These are phyloP conservation scores for Fusarium dimerum DNA, from an alignment of 2,329 filamentous ascomycete species.

Conservation along the genomic window DNA sequence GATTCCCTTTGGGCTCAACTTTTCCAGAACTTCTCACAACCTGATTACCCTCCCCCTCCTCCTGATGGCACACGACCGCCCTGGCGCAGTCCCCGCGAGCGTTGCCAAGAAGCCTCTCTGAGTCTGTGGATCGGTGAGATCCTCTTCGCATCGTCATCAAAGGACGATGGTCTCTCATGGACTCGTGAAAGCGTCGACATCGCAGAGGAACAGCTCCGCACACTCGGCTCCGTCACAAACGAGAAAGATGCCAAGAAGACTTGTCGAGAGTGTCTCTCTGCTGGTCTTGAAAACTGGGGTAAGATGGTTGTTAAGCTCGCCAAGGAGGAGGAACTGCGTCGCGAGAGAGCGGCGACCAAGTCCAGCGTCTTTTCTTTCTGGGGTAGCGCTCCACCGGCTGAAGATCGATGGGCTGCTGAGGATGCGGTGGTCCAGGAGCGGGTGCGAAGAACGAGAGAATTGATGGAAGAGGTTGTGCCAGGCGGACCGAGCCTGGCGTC, in stretches of 20 bases:
- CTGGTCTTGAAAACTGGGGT: conserved; percentile 80
- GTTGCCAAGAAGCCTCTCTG: conserved; percentile 82
- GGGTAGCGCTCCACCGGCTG: conserved; percentile 35
- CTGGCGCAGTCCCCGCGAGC: conserved; percentile 61
- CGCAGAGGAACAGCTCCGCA: conserved; percentile 68
- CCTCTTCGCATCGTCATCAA: conserved; percentile 65
- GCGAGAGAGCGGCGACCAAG: conserved; percentile 34
- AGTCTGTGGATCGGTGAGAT: conserved; percentile 95
- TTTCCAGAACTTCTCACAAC: conserved; percentile 39
- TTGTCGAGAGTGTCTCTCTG: conserved; percentile 75
- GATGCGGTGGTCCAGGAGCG: conserved; percentile 55
- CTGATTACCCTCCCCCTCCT: conserved; percentile 70
- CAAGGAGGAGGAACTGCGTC: conserved; percentile 47
- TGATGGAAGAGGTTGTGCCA: conserved; percentile 51
- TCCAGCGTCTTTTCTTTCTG: conserved; percentile 40
- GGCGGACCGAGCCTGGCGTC: conserved; percentile 36
- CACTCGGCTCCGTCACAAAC: conserved; percentile 32
- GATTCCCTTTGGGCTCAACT: conserved; percentile 23
- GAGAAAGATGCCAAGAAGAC: conserved; percentile 45
- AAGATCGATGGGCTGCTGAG: conserved; percentile 56
- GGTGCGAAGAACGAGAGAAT: conserved; percentile 49
- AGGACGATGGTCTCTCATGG: conserved; percentile 80
- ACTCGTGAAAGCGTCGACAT: conserved; percentile 84
- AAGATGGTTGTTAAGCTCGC: conserved; percentile 73
- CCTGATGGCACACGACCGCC: conserved; percentile 70